Percentiles rank a stretch among this genome's conserved stretches.
These are phyloP conservation scores for Diaporthe vexans DNA, from an alignment of 2,329 filamentous ascomycete species.

Conservation along the genomic window DNA sequence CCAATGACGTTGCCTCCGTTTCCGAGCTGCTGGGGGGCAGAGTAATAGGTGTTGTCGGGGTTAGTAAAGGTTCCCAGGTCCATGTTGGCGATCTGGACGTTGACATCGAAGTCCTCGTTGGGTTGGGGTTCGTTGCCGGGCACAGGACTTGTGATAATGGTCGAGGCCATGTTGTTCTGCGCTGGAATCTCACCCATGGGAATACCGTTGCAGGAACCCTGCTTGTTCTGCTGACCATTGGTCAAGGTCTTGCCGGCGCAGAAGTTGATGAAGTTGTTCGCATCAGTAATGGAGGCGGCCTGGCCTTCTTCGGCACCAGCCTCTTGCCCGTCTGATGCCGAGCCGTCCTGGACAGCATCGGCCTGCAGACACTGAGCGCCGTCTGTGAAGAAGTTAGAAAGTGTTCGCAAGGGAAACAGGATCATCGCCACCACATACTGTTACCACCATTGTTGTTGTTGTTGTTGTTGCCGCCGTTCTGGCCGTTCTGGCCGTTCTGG, in stretches of 20 bases:
- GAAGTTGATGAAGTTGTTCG: slow-evolving; percentile 75
- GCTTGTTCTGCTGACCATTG: slow-evolving; percentile 70
- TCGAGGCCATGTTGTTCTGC: slow-evolving; percentile 69
- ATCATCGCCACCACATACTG: background rate
- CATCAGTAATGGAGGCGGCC: slow-evolving; percentile 66
- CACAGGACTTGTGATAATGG: slow-evolving; percentile 66
- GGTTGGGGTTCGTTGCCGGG: slow-evolving; percentile 63
- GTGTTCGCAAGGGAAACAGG: background rate
- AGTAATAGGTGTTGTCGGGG: slow-evolving; percentile 71
- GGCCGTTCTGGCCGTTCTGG: background rate
- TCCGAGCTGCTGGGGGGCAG: slow-evolving; percentile 68
- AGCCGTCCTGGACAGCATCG: slow-evolving; percentile 48
- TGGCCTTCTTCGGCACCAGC: slow-evolving; percentile 58
- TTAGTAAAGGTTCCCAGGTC: slow-evolving; percentile 73
- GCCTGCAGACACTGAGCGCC: slow-evolving; percentile 53
- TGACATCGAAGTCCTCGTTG: slow-evolving; percentile 65
- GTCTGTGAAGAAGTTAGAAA: slow-evolving; percentile 50
- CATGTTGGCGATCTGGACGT: slow-evolving; percentile 67
- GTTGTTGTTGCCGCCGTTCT: slow-evolving; percentile 42
- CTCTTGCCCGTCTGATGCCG: slow-evolving; percentile 60
- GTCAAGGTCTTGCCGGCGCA: slow-evolving; percentile 68
- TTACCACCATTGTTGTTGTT: slow-evolving; percentile 14
- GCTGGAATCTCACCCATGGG: slow-evolving; percentile 73
- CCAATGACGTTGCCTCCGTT: slow-evolving; percentile 66
- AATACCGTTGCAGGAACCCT: slow-evolving; percentile 75